Base-by-base conservation (phyloP, 768 basidiomycete genomes). In the Trametes gibbosa region DNA sequence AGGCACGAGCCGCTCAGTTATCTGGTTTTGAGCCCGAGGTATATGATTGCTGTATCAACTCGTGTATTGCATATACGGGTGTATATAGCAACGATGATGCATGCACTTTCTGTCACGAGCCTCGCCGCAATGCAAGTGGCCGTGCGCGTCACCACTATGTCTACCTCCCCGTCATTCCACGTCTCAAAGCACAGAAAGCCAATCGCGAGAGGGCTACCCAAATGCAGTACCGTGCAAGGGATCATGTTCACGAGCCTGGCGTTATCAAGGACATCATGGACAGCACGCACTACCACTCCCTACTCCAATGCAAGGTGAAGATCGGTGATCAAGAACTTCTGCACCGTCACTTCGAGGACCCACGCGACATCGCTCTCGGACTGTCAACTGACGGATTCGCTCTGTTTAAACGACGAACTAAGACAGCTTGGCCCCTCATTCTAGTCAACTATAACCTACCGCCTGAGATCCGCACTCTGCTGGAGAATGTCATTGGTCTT, bases 21-120 rank as follows among this genome's bases (percentile, higher is more conserved):
- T 63, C 76, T 5, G 70, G 66, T 0, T 66, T 79, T 46, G 60
- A 66, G 23, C 73, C 75, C 1, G 50, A 67, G 1, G 45, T 42
- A 67, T 76, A 72, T 65, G 67, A 80, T 64, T 80, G 79, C 66
- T 82, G 80, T 64, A 48, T 66, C 23, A 72, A 75, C 53, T 77
- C 75, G 0, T 81, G 81, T 59, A 63, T 64, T 39, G 71, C 69
- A 56, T 81, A 65, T 57, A 65, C 70, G 9, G 78, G 78, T 0
- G 64, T 69, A 0, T 67, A 73, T 29, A 58, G 55, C 4, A n/a
- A n/a, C n/a, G n/a, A n/a, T n/a, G n/a, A n/a, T n/a, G n/a, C n/a
- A n/a, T n/a, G n/a, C n/a, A n/a, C n/a, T n/a, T n/a, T n/a, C n/a
- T n/a, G n/a, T n/a, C n/a, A n/a, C n/a, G n/a, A n/a, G n/a, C n/a